A percentile compares a stretch with the other conserved stretches of the same genome.
Conservation (phyloP, 495 filamentous ascomycete genomes). For the Jackrogersella minutella region DNA sequence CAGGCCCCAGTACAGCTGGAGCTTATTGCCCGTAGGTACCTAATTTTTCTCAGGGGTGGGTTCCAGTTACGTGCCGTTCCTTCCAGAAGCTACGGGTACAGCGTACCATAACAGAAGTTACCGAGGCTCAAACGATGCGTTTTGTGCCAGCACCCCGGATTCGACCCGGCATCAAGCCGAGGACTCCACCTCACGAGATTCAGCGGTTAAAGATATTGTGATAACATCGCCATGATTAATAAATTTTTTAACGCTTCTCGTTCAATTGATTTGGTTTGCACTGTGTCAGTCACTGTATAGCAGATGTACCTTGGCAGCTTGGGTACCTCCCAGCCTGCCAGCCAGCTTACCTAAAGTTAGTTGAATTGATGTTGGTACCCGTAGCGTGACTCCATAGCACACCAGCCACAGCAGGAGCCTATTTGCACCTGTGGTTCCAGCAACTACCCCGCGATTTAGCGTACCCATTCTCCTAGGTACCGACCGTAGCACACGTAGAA, state of each 20-base stretch:
- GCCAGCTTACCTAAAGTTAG: not conserved
- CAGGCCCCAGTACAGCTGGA: conserved; percentile 12
- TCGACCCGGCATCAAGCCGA: conserved; percentile 23
- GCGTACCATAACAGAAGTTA: conserved; percentile 24
- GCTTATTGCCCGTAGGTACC: conserved; percentile 12
- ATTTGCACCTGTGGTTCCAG: not conserved
- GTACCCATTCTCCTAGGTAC: conserved; percentile 4
- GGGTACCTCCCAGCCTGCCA: too few relatives aligned
- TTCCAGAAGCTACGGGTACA: conserved; percentile 35
- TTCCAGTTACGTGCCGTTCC: conserved; percentile 13
- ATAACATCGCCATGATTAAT: conserved; percentile 15
- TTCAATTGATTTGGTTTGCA: too few relatives aligned
- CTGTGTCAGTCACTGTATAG: too few relatives aligned
- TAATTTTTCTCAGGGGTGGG: conserved; percentile 11
- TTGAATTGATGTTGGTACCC: not conserved
- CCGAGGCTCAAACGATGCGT: conserved; percentile 28
- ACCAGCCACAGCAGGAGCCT: conserved; percentile 18
- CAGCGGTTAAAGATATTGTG: conserved; percentile 14
- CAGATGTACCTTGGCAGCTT: too few relatives aligned
- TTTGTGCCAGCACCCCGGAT: conserved; percentile 32
- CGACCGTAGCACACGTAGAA: not conserved
- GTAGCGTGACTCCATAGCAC: not conserved
- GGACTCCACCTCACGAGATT: conserved; percentile 31
- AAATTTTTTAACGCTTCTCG: too few relatives aligned
- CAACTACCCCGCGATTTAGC: conserved; percentile 38